Percentiles rank a stretch among this genome's conserved stretches.
These are phyloP conservation scores for Penicillium sp. DNA, from an alignment of 2,329 filamentous ascomycete species.

Conservation along the genomic window DNA sequence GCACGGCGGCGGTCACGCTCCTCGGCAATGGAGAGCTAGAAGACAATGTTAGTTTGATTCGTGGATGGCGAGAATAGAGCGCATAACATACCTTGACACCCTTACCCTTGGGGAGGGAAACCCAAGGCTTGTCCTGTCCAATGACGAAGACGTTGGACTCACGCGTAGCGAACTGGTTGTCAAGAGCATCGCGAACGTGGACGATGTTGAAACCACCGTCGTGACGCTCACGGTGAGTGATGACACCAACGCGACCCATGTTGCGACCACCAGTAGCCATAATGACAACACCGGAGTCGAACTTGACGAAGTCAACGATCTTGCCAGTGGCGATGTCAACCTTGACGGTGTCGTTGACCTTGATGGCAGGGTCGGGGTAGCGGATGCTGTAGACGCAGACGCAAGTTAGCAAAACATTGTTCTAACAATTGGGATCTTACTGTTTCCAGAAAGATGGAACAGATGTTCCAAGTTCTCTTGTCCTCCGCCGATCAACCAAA, in stretches of 20 bases:
- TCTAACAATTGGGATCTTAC: conserved; percentile 28
- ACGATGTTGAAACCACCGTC: conserved; percentile 99
- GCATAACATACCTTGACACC: conserved; percentile 73
- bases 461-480: conserved; percentile 26
- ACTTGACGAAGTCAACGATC: conserved; percentile 96
- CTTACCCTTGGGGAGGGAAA: conserved; percentile 99
- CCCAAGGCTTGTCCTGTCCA: conserved; percentile 97
- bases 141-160: conserved; percentile 99
- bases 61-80: background rate
- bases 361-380: conserved; percentile 96
- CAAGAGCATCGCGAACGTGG: conserved; percentile 83
- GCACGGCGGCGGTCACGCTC: conserved; percentile 97
- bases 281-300: conserved; percentile 95
- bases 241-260: conserved; percentile 99
- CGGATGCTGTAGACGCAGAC: conserved; percentile 68
- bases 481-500: conserved; percentile 66
- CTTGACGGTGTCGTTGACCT: conserved; percentile 99
- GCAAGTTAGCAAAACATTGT: conserved; percentile 35
- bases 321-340: conserved; percentile 95
- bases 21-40: conserved; percentile 87
- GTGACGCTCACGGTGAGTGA: conserved; percentile 99
- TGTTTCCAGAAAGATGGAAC: conserved; percentile 32
- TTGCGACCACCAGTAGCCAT: conserved; percentile 99
- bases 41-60: conserved; percentile 20
- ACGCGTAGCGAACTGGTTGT: conserved; percentile 99